Conservation (phyloP, 2,329 filamentous ascomycete species). For the Sporothrix pallida region DNA sequence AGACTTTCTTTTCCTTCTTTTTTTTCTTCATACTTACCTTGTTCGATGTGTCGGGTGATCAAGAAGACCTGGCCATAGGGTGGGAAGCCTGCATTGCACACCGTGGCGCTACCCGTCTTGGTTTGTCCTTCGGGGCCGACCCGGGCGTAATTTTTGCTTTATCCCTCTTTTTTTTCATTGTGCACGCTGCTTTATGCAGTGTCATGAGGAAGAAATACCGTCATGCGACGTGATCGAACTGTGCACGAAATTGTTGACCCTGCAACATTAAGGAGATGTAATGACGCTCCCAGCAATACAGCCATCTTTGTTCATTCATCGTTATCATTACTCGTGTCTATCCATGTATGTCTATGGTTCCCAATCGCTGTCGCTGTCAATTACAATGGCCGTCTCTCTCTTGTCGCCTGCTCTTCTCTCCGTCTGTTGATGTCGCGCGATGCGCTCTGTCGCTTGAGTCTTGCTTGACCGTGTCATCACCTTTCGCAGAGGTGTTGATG, state of each 20-base stretch:
- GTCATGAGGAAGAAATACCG: slow-evolving; percentile 34
- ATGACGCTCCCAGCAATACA: too few relatives aligned
- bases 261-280: too few relatives aligned
- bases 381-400: slow-evolving; percentile 14
- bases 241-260: too few relatives aligned
- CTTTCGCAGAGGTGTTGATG: neutral
- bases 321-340: neutral
- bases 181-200: slow-evolving; percentile 34
- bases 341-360: neutral
- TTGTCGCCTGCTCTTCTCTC: neutral
- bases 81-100: slow-evolving; percentile 42
- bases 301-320: too few relatives aligned
- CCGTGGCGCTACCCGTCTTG: slow-evolving; percentile 40
- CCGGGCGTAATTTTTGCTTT: slow-evolving; percentile 41
- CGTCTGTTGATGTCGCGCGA: neutral
- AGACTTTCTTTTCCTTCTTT: slow-evolving; percentile 35
- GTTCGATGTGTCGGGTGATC: slow-evolving; percentile 42
- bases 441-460: slow-evolving; percentile 2
- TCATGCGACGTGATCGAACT: neutral
- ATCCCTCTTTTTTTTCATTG: slow-evolving; percentile 38
- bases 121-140: slow-evolving; percentile 41
- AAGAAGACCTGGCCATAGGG: slow-evolving; percentile 41
- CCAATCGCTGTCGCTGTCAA: slow-evolving; percentile 32
- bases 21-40: slow-evolving; percentile 41
- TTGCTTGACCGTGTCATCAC: neutral